Evolutionary conservation across 148 eudicot genomes (phyloP).

Genomic region (Nyssa sinensis): DNA sequence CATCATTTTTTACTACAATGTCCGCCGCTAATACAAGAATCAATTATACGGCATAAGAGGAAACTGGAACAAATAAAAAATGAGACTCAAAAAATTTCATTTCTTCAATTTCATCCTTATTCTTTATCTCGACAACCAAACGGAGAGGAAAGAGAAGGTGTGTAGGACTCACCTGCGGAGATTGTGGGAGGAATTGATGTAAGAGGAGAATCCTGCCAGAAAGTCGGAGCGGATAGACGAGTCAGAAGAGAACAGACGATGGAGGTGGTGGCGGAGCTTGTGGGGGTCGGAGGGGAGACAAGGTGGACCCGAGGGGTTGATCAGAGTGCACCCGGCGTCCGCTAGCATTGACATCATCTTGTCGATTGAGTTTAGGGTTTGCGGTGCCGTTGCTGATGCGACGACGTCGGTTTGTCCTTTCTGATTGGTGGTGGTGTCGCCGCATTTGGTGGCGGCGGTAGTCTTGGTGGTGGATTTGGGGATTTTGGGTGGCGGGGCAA

Average conservation of each 20-base stretch:
- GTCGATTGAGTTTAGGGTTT: constrained; percentile 30
- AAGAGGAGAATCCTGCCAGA: constrained; percentile 39
- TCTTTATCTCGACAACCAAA: no score
- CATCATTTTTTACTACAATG: no score
- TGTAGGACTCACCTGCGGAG: constrained; percentile 38
- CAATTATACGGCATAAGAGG: no score
- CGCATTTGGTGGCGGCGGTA: constrained; percentile 11
- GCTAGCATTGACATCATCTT: constrained; percentile 43
- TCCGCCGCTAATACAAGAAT: no score
- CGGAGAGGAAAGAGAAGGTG: not conserved
- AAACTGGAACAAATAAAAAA: no score
- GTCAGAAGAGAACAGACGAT: constrained; percentile 32
- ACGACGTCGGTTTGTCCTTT: not conserved
- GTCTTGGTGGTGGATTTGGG: constrained; percentile 33
- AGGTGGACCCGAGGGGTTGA: constrained; percentile 44
- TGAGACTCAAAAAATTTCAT: no score
- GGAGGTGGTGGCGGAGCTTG: constrained; percentile 35
- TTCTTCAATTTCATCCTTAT: no score
- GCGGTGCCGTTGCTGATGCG: constrained; percentile 1
- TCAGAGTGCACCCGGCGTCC: constrained; percentile 55
- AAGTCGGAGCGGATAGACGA: constrained; percentile 35
- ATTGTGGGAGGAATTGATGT: constrained; percentile 34
- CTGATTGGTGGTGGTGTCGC: not conserved
- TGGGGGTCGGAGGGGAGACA: constrained; percentile 42
- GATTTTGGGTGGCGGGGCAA: constrained; percentile 30